Evolutionary conservation across 2,329 filamentous ascomycete genomes (phyloP), one percentile per base, ranked within the genome.

Genomic region (Pestalotiopsis sp.): DNA sequence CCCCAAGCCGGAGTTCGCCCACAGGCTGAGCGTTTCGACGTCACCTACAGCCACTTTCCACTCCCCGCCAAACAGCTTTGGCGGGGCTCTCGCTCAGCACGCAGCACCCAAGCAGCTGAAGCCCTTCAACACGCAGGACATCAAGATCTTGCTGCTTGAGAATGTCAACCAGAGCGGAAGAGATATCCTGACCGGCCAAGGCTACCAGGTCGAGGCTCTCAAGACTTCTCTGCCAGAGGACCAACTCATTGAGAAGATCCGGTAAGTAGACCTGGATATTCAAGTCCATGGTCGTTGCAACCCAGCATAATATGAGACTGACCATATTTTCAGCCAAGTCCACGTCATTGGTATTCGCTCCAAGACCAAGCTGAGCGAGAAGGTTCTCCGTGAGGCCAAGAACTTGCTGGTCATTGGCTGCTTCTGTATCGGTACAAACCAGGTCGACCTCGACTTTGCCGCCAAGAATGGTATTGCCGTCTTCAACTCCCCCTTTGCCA

Each of bases 401-500:
- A 97, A 98, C 80, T 88, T 99, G 66, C 92, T 98, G 69, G 96
- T 98, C 71, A 90, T 98, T 75, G 96, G 96, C 70, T 99, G 96
- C 85, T 99, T 99, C 88, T 99, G 96, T 81, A 99, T 99, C 76
- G 96, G 96, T 73, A 99, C 96, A 68, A 98, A 97, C 84, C 94
- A 97, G 81, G 94, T 97, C 72, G 92, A 97, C 79, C 89, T 97
- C 69, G 88, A 93, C 70, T 95, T 90, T 78, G 94, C 94, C 38
- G 94, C 94, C 62, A 87, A 88, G 74, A 90, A 93, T 78, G 94
- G 96, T 73, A 97, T 98, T 79, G 94, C 95, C 45, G 96, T 99
- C 72, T 99, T 99, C 90, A 99, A 99, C 84, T 98, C 96, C 60
- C 96, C 96, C 1, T 99, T 99, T 83, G 95, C 93, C 83, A 99